These are phyloP conservation scores for Linum tenue DNA, from an alignment of 345 rosid genomes.

Conservation along the genomic window DNA sequence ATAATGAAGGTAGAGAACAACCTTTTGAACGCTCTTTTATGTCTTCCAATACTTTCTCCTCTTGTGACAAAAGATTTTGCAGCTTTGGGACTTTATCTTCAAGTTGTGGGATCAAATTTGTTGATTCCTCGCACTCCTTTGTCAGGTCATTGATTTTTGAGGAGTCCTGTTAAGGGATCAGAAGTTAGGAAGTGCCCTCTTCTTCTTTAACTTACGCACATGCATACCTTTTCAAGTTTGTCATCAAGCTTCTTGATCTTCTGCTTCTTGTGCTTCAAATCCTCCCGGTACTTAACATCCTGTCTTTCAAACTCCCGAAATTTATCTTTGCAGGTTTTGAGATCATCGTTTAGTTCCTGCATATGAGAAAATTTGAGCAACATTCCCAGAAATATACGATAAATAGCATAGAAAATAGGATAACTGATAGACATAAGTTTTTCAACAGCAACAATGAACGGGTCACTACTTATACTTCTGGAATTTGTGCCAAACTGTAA, in stretches of 20 bases:
- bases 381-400: neutral
- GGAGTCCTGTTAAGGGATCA: constrained; percentile 47
- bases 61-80: constrained; percentile 50
- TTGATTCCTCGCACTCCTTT: constrained; percentile 61
- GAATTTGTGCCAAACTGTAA: no score
- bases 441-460: no score
- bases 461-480: no score
- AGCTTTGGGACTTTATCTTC: constrained; percentile 67
- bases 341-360: constrained; percentile 72
- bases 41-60: constrained; percentile 70
- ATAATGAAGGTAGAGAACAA: constrained; percentile 12
- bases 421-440: no score
- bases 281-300: constrained; percentile 85
- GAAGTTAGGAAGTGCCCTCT: constrained; percentile 19
- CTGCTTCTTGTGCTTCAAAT: constrained; percentile 85
- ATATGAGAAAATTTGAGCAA: constrained; percentile 9
- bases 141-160: constrained; percentile 48
- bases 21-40: constrained; percentile 76
- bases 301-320: constrained; percentile 96
- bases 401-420: no score
- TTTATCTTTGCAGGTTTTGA: constrained; percentile 65
- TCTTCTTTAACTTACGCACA: constrained; percentile 12
- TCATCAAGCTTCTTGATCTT: constrained; percentile 91
- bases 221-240: constrained; percentile 64
- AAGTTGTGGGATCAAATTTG: constrained; percentile 61